These are phyloP conservation scores for Ustulina deusta DNA, from an alignment of 2,329 filamentous ascomycete species.

Conservation along the genomic window DNA sequence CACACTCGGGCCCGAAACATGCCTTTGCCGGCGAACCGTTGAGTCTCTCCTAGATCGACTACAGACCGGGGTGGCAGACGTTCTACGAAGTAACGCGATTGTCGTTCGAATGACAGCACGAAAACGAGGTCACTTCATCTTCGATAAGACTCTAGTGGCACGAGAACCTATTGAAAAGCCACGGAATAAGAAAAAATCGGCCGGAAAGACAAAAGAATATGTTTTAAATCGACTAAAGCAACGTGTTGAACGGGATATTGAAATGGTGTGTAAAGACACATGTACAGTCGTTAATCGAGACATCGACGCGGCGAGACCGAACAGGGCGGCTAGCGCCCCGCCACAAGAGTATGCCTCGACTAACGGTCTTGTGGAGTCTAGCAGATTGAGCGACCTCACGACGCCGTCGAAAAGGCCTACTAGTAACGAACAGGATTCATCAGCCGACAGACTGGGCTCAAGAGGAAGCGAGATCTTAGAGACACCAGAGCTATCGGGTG, in stretches of 20 bases:
- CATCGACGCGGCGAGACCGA: conserved; percentile 24
- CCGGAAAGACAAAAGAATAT: conserved; percentile 54
- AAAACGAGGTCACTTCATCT: conserved; percentile 65
- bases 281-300: conserved; percentile 57
- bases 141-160: conserved; percentile 62
- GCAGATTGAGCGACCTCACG: conserved; percentile 19
- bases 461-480: conserved; percentile 24
- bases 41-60: conserved; percentile 64
- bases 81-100: conserved; percentile 61
- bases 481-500: conserved; percentile 29
- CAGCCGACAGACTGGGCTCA: conserved; percentile 21
- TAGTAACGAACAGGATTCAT: conserved; percentile 10
- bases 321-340: conserved; percentile 19
- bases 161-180: conserved; percentile 52
- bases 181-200: conserved; percentile 50
- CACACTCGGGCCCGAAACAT: conserved; percentile 56
- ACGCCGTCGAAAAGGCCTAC: conserved; percentile 9
- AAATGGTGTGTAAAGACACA: conserved; percentile 64
- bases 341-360: conserved; percentile 19
- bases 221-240: conserved; percentile 58
- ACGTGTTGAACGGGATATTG: conserved; percentile 62
- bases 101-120: conserved; percentile 61
- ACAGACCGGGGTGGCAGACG: conserved; percentile 62
- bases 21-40: conserved; percentile 59
- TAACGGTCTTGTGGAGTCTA: conserved; percentile 22